phyloP scores from a whole-genome alignment of 371 early-diverging fungal genomes.

The Mortierella sp. region DNA sequence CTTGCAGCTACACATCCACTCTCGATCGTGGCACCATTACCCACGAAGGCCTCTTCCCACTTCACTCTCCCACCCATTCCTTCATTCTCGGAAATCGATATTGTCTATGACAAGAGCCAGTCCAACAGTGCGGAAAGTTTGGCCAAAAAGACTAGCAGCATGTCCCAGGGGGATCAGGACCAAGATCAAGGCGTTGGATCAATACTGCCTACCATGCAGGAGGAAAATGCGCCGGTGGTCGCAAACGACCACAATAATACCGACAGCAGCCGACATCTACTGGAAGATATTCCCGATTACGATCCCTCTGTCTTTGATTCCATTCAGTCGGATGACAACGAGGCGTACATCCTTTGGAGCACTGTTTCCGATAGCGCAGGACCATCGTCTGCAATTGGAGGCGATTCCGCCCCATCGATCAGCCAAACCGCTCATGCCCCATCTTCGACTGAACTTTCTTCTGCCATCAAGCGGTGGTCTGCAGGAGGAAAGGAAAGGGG shows the following conservation, averaged over 20 bases:
- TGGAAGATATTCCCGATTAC: slow-evolving; percentile 42
- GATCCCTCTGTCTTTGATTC: slow-evolving; percentile 63
- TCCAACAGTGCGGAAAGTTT: slow-evolving; percentile 10
- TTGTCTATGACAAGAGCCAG: slow-evolving; percentile 29
- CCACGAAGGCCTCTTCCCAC: slow-evolving; percentile 19
- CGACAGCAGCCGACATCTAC: not conserved
- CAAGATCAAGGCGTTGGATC: not conserved
- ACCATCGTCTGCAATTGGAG: not conserved
- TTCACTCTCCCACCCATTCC: slow-evolving; percentile 48
- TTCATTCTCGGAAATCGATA: slow-evolving; percentile 35
- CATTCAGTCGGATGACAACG: slow-evolving; percentile 61
- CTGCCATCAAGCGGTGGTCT: slow-evolving; percentile 35
- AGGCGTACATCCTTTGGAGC: slow-evolving; percentile 66
- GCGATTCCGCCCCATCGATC: slow-evolving; percentile 15
- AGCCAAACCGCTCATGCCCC: slow-evolving; percentile 4
- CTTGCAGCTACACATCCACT: slow-evolving; percentile 7
- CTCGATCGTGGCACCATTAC: slow-evolving; percentile 15
- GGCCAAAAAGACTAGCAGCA: not conserved
- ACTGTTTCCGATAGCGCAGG: slow-evolving; percentile 40
- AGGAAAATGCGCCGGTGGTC: not conserved
- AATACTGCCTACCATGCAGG: not conserved
- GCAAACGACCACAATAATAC: not conserved
- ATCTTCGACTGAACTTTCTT: slow-evolving; percentile 7
- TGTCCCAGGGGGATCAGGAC: not conserved
- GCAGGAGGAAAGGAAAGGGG: slow-evolving; percentile 32